Conservation (phyloP, 306 rosid genomes). For the Castanopsis chinensis region DNA sequence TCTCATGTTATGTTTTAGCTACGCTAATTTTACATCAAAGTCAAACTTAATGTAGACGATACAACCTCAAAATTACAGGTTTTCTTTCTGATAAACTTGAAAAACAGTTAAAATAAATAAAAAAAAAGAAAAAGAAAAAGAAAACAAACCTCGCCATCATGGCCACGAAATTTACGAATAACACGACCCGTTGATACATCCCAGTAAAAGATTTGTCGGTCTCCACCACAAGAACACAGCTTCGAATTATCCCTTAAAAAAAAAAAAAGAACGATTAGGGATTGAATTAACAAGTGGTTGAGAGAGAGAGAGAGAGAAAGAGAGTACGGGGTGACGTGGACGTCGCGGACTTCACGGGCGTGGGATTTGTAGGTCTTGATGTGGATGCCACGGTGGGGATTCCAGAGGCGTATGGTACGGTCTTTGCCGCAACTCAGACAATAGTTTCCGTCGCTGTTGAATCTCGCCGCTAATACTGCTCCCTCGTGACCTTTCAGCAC, state of each 20-base stretch:
- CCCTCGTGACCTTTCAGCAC: conserved; percentile 86
- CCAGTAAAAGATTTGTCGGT: conserved; percentile 82
- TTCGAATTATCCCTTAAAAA: conserved; percentile 72
- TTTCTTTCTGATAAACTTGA: no score
- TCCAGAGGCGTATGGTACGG: conserved; percentile 93
- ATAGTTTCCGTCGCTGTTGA: conserved; percentile 77
- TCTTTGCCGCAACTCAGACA: conserved; percentile 84
- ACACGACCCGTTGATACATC: conserved; percentile 86
- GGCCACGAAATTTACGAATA: conserved; percentile 85
- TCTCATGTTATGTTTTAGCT: no score
- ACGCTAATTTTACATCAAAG: no score
- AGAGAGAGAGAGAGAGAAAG: background rate
- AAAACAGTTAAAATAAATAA: no score
- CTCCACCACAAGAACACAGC: conserved; percentile 84
- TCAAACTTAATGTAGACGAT: no score
- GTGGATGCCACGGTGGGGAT: conserved; percentile 92
- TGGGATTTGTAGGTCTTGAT: conserved; percentile 92
- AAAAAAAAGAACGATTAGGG: no score
- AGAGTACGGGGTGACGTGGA: conserved; percentile 69
- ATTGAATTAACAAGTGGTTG: no score
- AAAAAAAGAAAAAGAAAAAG: background rate
- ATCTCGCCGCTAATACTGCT: conserved; percentile 70
- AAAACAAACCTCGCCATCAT: conserved; percentile 64
- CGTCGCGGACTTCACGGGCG: conserved; percentile 85
- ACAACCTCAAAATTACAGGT: no score